A percentile compares a stretch with the other conserved stretches of the same genome.
These are phyloP conservation scores for Crucihimalaya himalaica DNA, from an alignment of 345 rosid genomes.

Conservation along the genomic window DNA sequence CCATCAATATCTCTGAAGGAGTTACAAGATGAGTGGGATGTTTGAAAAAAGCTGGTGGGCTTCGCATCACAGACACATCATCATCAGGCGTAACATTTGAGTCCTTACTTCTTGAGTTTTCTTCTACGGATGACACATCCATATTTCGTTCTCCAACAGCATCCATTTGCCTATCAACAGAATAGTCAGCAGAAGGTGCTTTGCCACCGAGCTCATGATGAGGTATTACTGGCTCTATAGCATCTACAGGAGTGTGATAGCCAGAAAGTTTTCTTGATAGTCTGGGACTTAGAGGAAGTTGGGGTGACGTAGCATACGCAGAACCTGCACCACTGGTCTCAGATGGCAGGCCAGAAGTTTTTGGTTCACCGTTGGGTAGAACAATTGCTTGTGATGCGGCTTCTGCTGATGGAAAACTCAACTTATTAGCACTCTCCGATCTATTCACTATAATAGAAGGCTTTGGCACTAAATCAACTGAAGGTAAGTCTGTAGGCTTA, in stretches of 20 bases:
- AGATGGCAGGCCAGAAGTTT: conserved; percentile 44
- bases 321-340: conserved; percentile 52
- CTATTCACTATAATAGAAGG: conserved; percentile 38
- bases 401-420: conserved; percentile 48
- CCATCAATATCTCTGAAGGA: conserved; percentile 76
- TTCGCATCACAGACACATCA: conserved; percentile 49
- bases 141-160: conserved; percentile 40
- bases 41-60: conserved; percentile 54
- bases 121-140: conserved; percentile 45
- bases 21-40: conserved; percentile 86
- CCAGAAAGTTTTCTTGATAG: conserved; percentile 55
- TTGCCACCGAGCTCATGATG: conserved; percentile 48
- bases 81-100: conserved; percentile 49
- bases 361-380: conserved; percentile 46
- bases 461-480: conserved; percentile 46
- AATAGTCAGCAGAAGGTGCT: conserved; percentile 49
- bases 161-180: conserved; percentile 64
- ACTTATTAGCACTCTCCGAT: conserved; percentile 36
- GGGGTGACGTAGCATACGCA: conserved; percentile 47
- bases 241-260: conserved; percentile 43
- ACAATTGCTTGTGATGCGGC: conserved; percentile 37
- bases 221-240: conserved; percentile 47
- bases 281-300: conserved; percentile 62
- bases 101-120: conserved; percentile 51
- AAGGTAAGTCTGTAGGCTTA: conserved; percentile 44